A percentile compares a stretch with the other conserved stretches of the same genome.
Conservation (phyloP, 192 early-diverging fungal species). For the Dimargaris verticillata region DNA sequence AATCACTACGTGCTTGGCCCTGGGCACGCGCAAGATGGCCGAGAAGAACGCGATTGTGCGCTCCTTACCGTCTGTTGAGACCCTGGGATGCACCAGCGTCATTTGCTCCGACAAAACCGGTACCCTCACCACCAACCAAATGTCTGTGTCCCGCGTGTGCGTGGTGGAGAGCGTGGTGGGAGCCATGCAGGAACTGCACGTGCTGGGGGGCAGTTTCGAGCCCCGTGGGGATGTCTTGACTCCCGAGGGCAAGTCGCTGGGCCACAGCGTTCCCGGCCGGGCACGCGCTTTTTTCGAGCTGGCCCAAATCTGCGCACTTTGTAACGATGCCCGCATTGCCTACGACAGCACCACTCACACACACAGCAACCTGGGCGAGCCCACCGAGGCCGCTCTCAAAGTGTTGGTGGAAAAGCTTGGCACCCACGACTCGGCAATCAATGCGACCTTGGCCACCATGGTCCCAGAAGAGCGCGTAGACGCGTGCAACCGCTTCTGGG, state of each 20-base stretch:
- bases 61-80: constrained; percentile 82
- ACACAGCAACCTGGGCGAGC: constrained; percentile 81
- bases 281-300: constrained; percentile 50
- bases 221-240: constrained; percentile 54
- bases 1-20: constrained; percentile 92
- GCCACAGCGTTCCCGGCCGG: constrained; percentile 26
- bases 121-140: constrained; percentile 95
- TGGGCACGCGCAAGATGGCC: constrained; percentile 97
- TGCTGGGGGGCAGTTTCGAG: constrained; percentile 75
- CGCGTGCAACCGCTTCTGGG: constrained; percentile 60
- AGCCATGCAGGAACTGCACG: constrained; percentile 38
- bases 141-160: constrained; percentile 61
- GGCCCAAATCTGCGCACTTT: constrained; percentile 65
- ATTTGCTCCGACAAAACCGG: constrained; percentile 99
- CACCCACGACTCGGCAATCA: constrained; percentile 51
- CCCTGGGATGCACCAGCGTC: constrained; percentile 89
- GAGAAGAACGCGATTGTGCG: constrained; percentile 90
- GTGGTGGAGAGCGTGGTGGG: constrained; percentile 35
- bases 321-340: constrained; percentile 77
- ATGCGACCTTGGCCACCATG: constrained; percentile 30
- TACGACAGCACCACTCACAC: constrained; percentile 52
- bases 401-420: constrained; percentile 88
- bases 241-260: constrained; percentile 25
- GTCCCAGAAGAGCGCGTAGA: constrained; percentile 37
- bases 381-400: constrained; percentile 93